phyloP scores from a whole-genome alignment of 2,329 filamentous ascomycete species.

The Pezicula neosporulosa region DNA sequence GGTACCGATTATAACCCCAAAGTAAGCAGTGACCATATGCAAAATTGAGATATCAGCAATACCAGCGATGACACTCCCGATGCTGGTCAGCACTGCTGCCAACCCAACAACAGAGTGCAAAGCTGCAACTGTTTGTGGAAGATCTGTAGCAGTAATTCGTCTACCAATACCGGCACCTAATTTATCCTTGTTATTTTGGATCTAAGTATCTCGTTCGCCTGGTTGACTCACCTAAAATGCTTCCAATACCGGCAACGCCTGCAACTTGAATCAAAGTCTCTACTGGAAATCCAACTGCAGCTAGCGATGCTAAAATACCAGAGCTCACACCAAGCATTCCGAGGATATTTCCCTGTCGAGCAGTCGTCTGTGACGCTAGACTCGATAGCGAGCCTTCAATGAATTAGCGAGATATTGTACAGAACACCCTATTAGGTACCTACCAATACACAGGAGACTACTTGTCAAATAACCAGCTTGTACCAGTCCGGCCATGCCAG shows the following conservation, averaged over 20 bases:
- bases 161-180: constrained; percentile 72
- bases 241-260: constrained; percentile 69
- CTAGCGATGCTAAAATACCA: constrained; percentile 78
- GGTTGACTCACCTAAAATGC: constrained; percentile 49
- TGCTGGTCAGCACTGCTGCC: constrained; percentile 82
- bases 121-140: constrained; percentile 86
- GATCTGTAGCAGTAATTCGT: constrained; percentile 81
- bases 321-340: constrained; percentile 82
- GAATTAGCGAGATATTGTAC: not conserved
- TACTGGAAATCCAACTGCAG: constrained; percentile 75
- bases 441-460: constrained; percentile 76
- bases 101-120: constrained; percentile 88
- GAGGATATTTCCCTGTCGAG: constrained; percentile 79
- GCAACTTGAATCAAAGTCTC: constrained; percentile 79
- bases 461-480: constrained; percentile 86
- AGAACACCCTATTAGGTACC: constrained; percentile 1
- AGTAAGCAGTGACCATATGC: constrained; percentile 81
- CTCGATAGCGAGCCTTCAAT: constrained; percentile 63
- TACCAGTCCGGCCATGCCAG: constrained; percentile 78
- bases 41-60: constrained; percentile 69
- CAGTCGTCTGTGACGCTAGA: constrained; percentile 77
- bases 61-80: constrained; percentile 78
- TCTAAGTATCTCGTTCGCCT: not conserved
- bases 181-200: not conserved
- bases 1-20: constrained; percentile 76